Percentiles rank a stretch among this genome's conserved stretches.
phyloP scores from a whole-genome alignment of 345 rosid genomes.

The Carallia pectinifolia region DNA sequence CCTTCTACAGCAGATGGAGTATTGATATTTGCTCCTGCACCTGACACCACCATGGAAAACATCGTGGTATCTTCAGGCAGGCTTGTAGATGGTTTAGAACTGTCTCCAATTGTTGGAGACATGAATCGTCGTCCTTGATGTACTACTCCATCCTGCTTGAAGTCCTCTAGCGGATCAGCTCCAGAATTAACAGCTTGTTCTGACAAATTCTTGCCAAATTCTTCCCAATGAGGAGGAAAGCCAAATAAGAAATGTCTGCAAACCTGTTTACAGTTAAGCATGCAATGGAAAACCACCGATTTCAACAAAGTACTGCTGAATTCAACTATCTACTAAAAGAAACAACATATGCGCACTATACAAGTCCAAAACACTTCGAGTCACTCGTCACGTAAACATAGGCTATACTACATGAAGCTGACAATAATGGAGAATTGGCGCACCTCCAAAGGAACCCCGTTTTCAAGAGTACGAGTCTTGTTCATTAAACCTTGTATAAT shows the following conservation, averaged over 20 bases:
- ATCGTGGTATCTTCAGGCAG: too few relatives aligned
- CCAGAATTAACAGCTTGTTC: constrained; percentile 18
- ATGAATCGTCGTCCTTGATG: constrained; percentile 17
- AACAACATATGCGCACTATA: too few relatives aligned
- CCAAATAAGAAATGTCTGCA: constrained; percentile 60
- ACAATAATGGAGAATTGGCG: constrained; percentile 1
- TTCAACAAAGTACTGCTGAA: background rate
- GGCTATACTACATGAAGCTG: background rate
- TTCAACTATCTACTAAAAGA: too few relatives aligned
- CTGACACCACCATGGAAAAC: background rate
- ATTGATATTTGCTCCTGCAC: constrained; percentile 3
- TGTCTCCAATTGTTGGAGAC: background rate
- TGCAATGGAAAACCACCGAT: background rate
- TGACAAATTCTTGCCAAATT: constrained; percentile 32
- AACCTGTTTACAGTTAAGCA: constrained; percentile 42
- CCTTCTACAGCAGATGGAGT: constrained; percentile 6
- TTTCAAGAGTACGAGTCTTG: constrained; percentile 35
- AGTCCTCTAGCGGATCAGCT: constrained; percentile 1
- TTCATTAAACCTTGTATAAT: constrained; percentile 57
- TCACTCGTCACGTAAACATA: too few relatives aligned
- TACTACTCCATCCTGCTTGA: background rate
- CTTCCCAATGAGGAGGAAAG: constrained; percentile 80
- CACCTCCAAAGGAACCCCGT: constrained; percentile 71
- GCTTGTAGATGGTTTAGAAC: constrained; percentile 4
- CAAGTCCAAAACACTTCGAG: too few relatives aligned